Base-by-base conservation (phyloP, 1,284 basidiomycete genomes). In the Mycena sp. region DNA sequence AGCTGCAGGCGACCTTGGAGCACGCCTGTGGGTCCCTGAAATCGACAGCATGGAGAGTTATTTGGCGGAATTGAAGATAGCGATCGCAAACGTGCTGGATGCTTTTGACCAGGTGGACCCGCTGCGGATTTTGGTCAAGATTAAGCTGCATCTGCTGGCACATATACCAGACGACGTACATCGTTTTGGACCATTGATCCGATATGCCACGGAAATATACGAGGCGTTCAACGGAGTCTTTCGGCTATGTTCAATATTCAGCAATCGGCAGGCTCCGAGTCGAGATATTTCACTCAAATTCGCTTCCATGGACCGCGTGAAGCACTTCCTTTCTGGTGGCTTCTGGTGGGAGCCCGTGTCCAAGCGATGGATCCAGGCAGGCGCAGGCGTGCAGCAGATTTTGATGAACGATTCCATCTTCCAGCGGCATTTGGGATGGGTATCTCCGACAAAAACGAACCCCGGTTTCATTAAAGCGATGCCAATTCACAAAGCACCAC, bases 121-220 rank as follows among this genome's bases (percentile, higher is more conserved):
- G n/a, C n/a, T n/a, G n/a, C n/a, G 14, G 46, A 75, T 81, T 12
- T 61, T 71, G 7, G 57, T 60, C 9, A 80, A 81, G 58, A 63
- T 75, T 37, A 81, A 81, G 63, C 65, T 73, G 4, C 80, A 81
- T 61, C 58, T 79, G 26, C 71, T 81, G 4, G 28, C 61, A 1
- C 78, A 81, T 61, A 44, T 80, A 10, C 21, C 54, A 19, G 70
- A 73, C 19, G 75, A 80, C 68, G 74, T 80, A 11, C 44, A 45
- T 32, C 67, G 69, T 1, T 78, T 77, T 70, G 77, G 79, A 9
- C 80, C 79, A 26, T 51, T 73, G 3, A 62, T 80, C 19, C 60
- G 72, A 0, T 62, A 72, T 45, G 64, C 75, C 30, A 80, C 77
- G 0, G 76, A 81, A 54, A n/a, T n/a, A n/a, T n/a, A n/a, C n/a